phyloP scores from a whole-genome alignment of 306 rosid species.

The Arachis hypogaea region DNA sequence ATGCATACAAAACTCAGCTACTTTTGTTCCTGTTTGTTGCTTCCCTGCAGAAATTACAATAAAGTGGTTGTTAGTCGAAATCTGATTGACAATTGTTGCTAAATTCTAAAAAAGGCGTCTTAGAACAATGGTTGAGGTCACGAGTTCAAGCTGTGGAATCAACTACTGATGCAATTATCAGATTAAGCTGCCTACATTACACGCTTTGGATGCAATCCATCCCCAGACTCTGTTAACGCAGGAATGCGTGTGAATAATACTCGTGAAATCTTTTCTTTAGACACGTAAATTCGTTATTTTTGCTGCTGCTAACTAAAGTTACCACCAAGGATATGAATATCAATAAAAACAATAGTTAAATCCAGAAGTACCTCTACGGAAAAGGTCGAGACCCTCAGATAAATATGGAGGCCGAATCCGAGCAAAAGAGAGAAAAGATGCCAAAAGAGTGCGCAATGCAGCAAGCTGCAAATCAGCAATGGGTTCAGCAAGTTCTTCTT shows the following conservation, averaged over 20 bases:
- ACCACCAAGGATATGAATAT: conserved; percentile 15
- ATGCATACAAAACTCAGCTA: conserved; percentile 80
- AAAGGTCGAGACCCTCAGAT: conserved; percentile 85
- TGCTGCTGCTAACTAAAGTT: conserved; percentile 1
- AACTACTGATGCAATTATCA: too few species aligned
- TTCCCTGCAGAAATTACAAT: conserved; percentile 56
- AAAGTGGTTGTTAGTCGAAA: neutral
- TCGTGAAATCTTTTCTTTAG: conserved; percentile 8
- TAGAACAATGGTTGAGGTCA: too few species aligned
- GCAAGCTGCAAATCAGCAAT: conserved; percentile 72
- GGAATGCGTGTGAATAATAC: neutral
- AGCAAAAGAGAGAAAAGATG: conserved; percentile 74
- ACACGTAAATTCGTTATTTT: conserved; percentile 22
- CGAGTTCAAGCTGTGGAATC: too few species aligned
- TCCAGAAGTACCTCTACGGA: conserved; percentile 65
- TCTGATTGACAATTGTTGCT: too few species aligned
- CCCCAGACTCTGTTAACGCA: too few species aligned
- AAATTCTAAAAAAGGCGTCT: too few species aligned
- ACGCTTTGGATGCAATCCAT: too few species aligned
- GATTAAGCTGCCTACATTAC: too few species aligned
- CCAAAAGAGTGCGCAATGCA: conserved; percentile 75
- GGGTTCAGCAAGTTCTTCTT: conserved; percentile 47
- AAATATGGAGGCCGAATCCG: conserved; percentile 62
- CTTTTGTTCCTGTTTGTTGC: conserved; percentile 69
- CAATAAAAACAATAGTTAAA: conserved; percentile 11